A percentile compares a stretch with the other conserved stretches of the same genome.
Evolutionary conservation across 2,329 filamentous ascomycete genomes (phyloP).

Genomic region (Exserohilum turcica): DNA sequence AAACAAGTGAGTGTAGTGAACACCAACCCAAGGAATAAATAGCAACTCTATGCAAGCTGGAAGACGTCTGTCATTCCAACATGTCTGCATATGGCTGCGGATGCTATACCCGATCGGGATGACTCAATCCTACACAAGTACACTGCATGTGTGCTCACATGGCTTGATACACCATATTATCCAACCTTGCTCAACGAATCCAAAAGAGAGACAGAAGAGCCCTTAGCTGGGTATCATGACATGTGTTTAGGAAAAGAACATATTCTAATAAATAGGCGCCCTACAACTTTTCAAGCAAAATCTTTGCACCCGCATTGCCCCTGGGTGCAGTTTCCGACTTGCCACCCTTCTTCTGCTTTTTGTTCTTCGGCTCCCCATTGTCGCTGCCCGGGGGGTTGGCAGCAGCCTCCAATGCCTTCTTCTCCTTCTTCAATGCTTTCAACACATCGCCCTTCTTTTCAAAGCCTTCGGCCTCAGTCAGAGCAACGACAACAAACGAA

Average conservation of each 20-base stretch:
- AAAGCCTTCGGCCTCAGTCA: slow-evolving; percentile 76
- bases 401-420: slow-evolving; percentile 71
- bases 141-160: not conserved
- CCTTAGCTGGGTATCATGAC: slow-evolving; percentile 10
- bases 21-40: not conserved
- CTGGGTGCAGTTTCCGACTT: slow-evolving; percentile 44
- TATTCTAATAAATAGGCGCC: not conserved
- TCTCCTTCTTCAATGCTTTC: slow-evolving; percentile 73
- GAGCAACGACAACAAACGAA: slow-evolving; percentile 81
- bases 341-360: slow-evolving; percentile 48
- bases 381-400: slow-evolving; percentile 56
- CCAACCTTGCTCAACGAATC: not conserved
- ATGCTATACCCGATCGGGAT: slow-evolving; percentile 7
- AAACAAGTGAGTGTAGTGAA: not conserved
- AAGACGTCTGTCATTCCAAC: not conserved
- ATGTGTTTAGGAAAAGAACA: slow-evolving; percentile 1
- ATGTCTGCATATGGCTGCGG: not conserved
- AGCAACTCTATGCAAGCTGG: not conserved
- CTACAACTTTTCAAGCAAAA: slow-evolving; percentile 52
- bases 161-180: not conserved
- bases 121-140: not conserved
- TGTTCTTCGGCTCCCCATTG: slow-evolving; percentile 39
- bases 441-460: slow-evolving; percentile 68
- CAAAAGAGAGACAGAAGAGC: not conserved
- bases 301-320: slow-evolving; percentile 55